These are phyloP conservation scores for Trifolium subterraneum DNA, from an alignment of 306 rosid genomes.

Conservation along the genomic window DNA sequence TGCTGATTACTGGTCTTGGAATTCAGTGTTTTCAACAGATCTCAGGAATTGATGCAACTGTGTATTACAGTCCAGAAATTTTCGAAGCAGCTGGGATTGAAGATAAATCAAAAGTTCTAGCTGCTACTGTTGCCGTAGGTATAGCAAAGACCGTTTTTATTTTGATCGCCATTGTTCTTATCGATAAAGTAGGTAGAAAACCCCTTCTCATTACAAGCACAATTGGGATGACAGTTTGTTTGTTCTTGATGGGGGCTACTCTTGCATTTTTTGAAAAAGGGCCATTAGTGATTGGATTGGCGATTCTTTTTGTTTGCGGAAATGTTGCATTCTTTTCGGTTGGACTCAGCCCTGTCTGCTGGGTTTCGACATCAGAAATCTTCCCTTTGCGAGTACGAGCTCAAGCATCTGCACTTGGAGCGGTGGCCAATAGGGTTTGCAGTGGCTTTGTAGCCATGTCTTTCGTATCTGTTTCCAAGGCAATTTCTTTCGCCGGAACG, in stretches of 20 bases:
- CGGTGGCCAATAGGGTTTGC: constrained; percentile 84
- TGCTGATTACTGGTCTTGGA: constrained; percentile 88
- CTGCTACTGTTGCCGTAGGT: constrained; percentile 92
- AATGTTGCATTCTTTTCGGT: constrained; percentile 96
- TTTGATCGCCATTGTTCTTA: constrained; percentile 71
- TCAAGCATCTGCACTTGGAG: constrained; percentile 88
- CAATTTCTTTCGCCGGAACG: constrained; percentile 66
- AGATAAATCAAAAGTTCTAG: constrained; percentile 69
- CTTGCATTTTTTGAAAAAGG: constrained; percentile 64
- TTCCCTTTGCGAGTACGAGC: constrained; percentile 86
- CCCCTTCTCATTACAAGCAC: constrained; percentile 87
- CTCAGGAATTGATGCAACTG: constrained; percentile 94
- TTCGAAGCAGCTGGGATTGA: constrained; percentile 72
- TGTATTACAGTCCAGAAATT: constrained; percentile 92
- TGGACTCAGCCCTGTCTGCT: constrained; percentile 92
- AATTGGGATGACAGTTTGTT: constrained; percentile 90
- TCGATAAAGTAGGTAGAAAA: constrained; percentile 84
- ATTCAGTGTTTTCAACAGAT: constrained; percentile 96
- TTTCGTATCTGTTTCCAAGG: constrained; percentile 69
- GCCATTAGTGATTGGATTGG: constrained; percentile 53
- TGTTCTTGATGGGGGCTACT: constrained; percentile 63
- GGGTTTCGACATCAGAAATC: constrained; percentile 93
- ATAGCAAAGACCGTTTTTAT: constrained; percentile 78
- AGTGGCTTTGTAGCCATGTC: constrained; percentile 96
- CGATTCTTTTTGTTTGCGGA: constrained; percentile 74